Conservation (phyloP, 768 basidiomycete species). For the Termitomyces eurrhizus region DNA sequence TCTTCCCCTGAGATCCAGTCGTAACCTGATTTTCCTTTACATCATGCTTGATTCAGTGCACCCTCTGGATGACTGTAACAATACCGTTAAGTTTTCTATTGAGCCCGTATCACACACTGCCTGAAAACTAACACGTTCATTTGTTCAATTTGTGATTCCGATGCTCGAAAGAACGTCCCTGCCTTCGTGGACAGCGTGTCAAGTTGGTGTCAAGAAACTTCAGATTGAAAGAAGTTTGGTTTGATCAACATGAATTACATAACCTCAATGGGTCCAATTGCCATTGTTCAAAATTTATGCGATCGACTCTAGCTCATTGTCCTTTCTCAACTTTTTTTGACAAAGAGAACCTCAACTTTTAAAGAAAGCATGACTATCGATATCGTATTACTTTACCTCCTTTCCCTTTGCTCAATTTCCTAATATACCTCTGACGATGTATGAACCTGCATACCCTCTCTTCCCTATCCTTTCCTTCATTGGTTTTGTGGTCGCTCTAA, state of each 20-base stretch:
- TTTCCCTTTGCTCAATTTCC: background rate
- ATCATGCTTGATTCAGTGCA: background rate
- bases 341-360: background rate
- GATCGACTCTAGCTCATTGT: background rate
- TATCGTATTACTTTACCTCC: background rate
- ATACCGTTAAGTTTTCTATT: background rate
- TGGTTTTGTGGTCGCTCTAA: conserved; percentile 38
- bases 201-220: too few species aligned
- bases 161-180: background rate
- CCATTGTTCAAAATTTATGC: background rate
- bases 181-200: background rate
- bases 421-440: conserved; percentile 5
- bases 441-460: conserved; percentile 28
- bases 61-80: background rate
- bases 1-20: background rate
- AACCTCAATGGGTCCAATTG: background rate
- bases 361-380: background rate
- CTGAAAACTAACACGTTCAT: background rate
- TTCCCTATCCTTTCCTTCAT: conserved; percentile 39
- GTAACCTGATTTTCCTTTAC: background rate
- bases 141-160: background rate
- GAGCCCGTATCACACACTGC: background rate
- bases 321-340: background rate
- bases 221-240: background rate
- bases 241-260: background rate